Percentiles rank a stretch among this genome's conserved stretches.
Evolutionary conservation across 768 basidiomycete genomes (phyloP).

Genomic region (Naganishia vishniacii): DNA sequence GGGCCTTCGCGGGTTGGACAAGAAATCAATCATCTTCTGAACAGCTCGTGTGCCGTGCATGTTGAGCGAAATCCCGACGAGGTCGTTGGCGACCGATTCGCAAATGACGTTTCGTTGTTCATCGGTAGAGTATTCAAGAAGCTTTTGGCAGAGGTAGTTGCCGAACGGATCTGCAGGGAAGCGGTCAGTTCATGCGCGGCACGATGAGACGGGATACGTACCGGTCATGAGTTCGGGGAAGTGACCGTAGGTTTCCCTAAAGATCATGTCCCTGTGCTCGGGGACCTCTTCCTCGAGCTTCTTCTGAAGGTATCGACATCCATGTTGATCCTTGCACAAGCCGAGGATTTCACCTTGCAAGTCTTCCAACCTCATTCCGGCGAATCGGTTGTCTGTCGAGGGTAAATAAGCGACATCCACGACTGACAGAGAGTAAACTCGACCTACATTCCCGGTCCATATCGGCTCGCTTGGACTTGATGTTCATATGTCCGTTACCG

Average conservation of each 20-base stretch:
- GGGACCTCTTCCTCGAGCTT: constrained; percentile 93
- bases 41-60: constrained; percentile 99
- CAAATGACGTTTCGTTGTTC: constrained; percentile 95
- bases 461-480: constrained; percentile 91
- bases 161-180: constrained; percentile 78
- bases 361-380: constrained; percentile 91
- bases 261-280: constrained; percentile 98
- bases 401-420: background rate
- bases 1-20: constrained; percentile 71
- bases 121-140: constrained; percentile 92
- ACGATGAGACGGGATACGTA: constrained; percentile 46
- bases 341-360: constrained; percentile 87
- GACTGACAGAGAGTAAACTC: background rate
- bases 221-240: constrained; percentile 98
- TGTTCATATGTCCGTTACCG: constrained; percentile 53
- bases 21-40: constrained; percentile 99
- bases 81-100: constrained; percentile 92
- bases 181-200: background rate
- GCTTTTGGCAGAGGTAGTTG: constrained; percentile 97
- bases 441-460: constrained; percentile 74
- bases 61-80: constrained; percentile 95
- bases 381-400: constrained; percentile 80
- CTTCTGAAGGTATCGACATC: constrained; percentile 96
- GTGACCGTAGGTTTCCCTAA: constrained; percentile 93
- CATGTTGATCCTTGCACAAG: constrained; percentile 98